Base-by-base conservation (phyloP, 306 rosid genomes). In the Hippophae rhamnoides region DNA sequence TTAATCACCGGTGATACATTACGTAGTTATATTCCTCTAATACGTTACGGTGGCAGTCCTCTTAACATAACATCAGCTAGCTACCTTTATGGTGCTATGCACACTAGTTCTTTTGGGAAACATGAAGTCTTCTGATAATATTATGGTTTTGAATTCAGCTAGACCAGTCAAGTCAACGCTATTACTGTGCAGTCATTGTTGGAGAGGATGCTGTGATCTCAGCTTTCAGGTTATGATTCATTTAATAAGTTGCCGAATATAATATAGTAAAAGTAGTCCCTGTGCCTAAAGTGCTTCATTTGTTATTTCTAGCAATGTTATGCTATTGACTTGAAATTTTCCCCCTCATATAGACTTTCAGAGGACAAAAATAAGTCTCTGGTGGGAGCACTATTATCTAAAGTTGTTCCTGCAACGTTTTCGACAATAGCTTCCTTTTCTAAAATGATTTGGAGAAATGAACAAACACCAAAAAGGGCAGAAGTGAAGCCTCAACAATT, bases 141-240 rank as follows among this genome's bases (percentile, higher is more conserved):
- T 88, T 84, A 79, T 82, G 85, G 78, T 79, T 88, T 93, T 93
- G 95, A 92, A 89, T 86, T 93, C 97, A 88, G 97, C 95, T 93
- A 83, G 97, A 85, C 85, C 99, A 93, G 99, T 93, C 99, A 62
- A 88, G 69, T 86, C 90, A 77, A 64, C 89, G 76, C 65, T 93
- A 93, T 73, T 93, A 74, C 60, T 93, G 97, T 86, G 95, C 95
- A 72, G 87, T 93, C 74, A 79, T 95, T 44, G 79, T 93, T 48
- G 97, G 99, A 72, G 84, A 78, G 61, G 95, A 86, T 88, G 94
- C 97, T 43, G 97, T 93, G 56, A 89, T 93, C 75, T 88, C 99
- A 54, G 99, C 97, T 7, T 93, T 88, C 86, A 93, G 97, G 99
- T 88, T 71, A 63, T 18, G 23, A 18, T 18, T 18, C 23, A 18